Evolutionary conservation across 345 rosid species (phyloP), one percentile per base, ranked within the genome.

Genomic region (Citropsis articulata): DNA sequence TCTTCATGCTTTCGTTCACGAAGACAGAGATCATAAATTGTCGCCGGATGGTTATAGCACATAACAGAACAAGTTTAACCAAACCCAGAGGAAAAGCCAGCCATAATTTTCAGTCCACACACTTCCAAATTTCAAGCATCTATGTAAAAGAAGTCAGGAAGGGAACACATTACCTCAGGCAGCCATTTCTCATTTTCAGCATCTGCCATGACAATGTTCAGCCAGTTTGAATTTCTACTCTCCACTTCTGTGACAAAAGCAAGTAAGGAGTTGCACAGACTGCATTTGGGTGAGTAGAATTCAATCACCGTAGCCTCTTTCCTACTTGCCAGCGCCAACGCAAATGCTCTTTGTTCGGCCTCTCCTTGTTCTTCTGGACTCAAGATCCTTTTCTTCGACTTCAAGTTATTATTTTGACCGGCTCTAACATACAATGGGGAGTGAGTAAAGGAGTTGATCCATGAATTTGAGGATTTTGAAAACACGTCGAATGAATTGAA

Each of bases 161-260:
- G 7, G 24, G 12, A 68, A 55, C 74, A 42, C 8, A 48, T 38
- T 80, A 95, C 98, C 99, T 95, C 99, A 22, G 99, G 99, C 62
- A 96, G 78, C 99, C 99, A 96, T 75, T 85, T 87, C 76, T 94
- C 91, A 42, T 94, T 94, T 90, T 95, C 97, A 1, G 98, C 98
- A 69, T 95, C 98, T 28, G 97, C 99, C 97, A 92, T 87, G 30
- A 91, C 91, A 80, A 96, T 78, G 80, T 73, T 89, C 22, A 92
- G 89, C 99, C 99, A 96, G 63, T 86, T 84, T 6, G 89, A 87
- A 61, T 92, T 94, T 85, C 95, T 85, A 62, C 81, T 79, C 87
- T 94, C 97, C 18, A 92, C 85, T 84, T 92, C 97, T 60, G 75
- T 30, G 9, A 91, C 97, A 69, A 92, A 92, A 56, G 80, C 84